phyloP scores from a whole-genome alignment of 345 rosid genomes.

The Raphanus raphanistrum region DNA sequence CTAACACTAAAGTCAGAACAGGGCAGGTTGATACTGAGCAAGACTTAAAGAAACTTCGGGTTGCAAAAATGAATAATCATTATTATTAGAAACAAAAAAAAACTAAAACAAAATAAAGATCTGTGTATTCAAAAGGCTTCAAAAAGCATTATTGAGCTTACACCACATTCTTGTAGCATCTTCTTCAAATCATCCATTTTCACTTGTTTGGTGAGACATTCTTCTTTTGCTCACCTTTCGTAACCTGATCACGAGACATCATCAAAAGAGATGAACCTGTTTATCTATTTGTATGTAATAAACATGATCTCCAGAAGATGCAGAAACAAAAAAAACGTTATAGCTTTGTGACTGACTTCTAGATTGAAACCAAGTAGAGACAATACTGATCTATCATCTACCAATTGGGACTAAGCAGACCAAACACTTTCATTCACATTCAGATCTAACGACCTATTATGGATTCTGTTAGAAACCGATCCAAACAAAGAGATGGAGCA shows the following conservation, averaged over 20 bases:
- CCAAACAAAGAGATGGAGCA: not conserved
- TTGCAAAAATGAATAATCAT: slow-evolving; percentile 48
- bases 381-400: not conserved
- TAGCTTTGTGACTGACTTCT: too few species aligned
- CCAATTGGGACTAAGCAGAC: not conserved
- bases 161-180: slow-evolving; percentile 16
- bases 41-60: slow-evolving; percentile 57
- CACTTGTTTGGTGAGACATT: slow-evolving; percentile 25
- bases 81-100: slow-evolving; percentile 72
- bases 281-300: too few species aligned
- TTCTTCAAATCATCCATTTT: not conserved
- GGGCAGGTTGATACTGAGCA: slow-evolving; percentile 55
- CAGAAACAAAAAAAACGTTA: too few species aligned
- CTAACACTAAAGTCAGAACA: slow-evolving; percentile 49
- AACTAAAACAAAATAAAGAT: slow-evolving; percentile 45
- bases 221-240: not conserved
- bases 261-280: too few species aligned
- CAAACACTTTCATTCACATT: not conserved
- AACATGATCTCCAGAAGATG: too few species aligned
- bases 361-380: too few species aligned
- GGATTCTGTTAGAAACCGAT: not conserved
- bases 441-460: slow-evolving; percentile 12
- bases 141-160: not conserved
- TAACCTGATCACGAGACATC: not conserved
- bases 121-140: not conserved